Conservation (phyloP, 768 basidiomycete genomes). For the Pholiota molesta region DNA sequence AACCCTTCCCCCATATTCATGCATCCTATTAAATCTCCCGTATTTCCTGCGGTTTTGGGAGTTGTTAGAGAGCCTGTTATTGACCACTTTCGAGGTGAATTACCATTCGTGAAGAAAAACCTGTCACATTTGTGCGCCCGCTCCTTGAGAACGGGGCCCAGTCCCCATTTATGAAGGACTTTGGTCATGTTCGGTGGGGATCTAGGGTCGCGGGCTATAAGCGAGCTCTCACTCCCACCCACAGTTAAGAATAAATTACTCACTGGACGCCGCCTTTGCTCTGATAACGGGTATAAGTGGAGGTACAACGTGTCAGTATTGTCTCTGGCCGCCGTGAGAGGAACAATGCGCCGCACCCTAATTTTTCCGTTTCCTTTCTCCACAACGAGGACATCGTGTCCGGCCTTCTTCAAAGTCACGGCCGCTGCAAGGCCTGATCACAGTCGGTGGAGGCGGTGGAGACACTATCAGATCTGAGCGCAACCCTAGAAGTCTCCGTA, state of each 20-base stretch:
- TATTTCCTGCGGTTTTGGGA: conserved; percentile 38
- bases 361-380: conserved; percentile 49
- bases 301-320: neutral
- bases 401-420: conserved; percentile 54
- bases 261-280: conserved; percentile 14
- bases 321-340: neutral
- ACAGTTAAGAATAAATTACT: neutral
- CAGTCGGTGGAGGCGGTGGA: neutral
- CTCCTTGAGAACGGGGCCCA: conserved; percentile 42
- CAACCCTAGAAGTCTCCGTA: neutral
- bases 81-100: neutral
- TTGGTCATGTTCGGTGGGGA: conserved; percentile 62
- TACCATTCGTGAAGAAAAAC: conserved; percentile 16
- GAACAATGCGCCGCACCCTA: conserved; percentile 30
- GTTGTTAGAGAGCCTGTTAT: neutral
- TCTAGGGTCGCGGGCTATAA: conserved; percentile 19
- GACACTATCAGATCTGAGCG: neutral
- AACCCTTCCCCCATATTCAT: conserved; percentile 44
- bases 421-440: conserved; percentile 56
- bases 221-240: neutral
- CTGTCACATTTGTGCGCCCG: conserved; percentile 37
- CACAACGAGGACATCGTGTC: conserved; percentile 62
- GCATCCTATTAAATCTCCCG: conserved; percentile 45
- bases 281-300: conserved; percentile 1
- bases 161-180: conserved; percentile 58